Percentiles rank a stretch among this genome's conserved stretches.
phyloP scores from a whole-genome alignment of 441 rosid species.

The Omphalea diandra region DNA sequence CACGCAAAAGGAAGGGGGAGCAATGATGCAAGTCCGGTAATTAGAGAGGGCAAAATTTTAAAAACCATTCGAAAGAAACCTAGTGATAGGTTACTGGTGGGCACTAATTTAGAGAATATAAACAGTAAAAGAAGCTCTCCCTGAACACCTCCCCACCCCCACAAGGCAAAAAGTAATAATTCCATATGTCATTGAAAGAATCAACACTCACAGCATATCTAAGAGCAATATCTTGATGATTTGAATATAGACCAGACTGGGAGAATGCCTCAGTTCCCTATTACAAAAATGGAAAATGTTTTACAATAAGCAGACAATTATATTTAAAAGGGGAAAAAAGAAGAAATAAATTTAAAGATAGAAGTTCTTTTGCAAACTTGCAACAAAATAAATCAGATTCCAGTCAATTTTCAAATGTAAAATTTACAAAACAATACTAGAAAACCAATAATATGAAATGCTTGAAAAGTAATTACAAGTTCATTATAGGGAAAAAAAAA shows the following conservation, averaged over 20 bases:
- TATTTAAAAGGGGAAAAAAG: neutral
- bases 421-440: neutral
- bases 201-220: constrained; percentile 77
- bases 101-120: too few relatives aligned
- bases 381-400: neutral
- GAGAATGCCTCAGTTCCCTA: constrained; percentile 92
- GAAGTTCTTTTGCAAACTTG: neutral
- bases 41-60: neutral
- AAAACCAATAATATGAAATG: neutral
- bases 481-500: neutral
- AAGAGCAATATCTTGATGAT: constrained; percentile 96
- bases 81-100: too few relatives aligned
- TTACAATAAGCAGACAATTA: neutral
- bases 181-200: neutral
- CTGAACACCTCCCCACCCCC: neutral
- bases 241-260: constrained; percentile 88
- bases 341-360: neutral
- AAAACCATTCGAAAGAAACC: too few relatives aligned
- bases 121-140: neutral
- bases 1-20: neutral
- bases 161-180: neutral
- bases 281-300: neutral
- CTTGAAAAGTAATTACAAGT: neutral
- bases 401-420: neutral
- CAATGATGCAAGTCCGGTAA: neutral